These are phyloP conservation scores for Penicillium ucsense DNA, from an alignment of 495 filamentous ascomycete species.

Conservation along the genomic window DNA sequence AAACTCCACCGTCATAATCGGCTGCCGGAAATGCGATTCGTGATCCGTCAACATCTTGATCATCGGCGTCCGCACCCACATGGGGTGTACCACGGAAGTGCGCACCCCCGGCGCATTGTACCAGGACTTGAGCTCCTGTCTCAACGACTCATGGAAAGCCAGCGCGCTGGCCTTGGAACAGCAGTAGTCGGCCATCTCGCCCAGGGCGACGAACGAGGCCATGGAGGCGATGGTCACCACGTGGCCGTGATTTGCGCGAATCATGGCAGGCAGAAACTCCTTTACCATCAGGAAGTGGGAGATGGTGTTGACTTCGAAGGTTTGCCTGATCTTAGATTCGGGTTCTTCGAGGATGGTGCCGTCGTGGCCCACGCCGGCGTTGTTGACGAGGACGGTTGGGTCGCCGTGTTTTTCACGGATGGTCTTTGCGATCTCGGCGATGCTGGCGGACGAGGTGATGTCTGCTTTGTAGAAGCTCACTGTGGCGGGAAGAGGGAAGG, in stretches of 20 bases:
- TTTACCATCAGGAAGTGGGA: conserved; percentile 48
- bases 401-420: conserved; percentile 40
- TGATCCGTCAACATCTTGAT: conserved; percentile 31
- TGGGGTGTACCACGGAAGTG: conserved; percentile 34
- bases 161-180: conserved; percentile 47
- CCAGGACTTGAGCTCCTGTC: conserved; percentile 34
- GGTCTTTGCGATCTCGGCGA: conserved; percentile 32
- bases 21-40: conserved; percentile 27
- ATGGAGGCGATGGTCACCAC: conserved; percentile 47
- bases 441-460: conserved; percentile 38
- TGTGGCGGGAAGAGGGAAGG: conserved; percentile 26
- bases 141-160: conserved; percentile 43
- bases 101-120: conserved; percentile 35
- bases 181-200: conserved; percentile 45
- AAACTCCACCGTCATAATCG: conserved; percentile 26
- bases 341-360: conserved; percentile 38
- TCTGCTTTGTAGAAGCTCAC: conserved; percentile 41
- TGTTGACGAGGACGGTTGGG: conserved; percentile 51
- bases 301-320: conserved; percentile 52
- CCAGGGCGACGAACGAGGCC: conserved; percentile 41
- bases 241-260: conserved; percentile 50
- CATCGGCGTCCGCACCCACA: conserved; percentile 39
- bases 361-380: conserved; percentile 44
- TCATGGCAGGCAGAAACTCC: conserved; percentile 53
- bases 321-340: conserved; percentile 35